Evolutionary conservation across 139 green algal species (phyloP).

Genomic region (Yamagishiella unicocca): DNA sequence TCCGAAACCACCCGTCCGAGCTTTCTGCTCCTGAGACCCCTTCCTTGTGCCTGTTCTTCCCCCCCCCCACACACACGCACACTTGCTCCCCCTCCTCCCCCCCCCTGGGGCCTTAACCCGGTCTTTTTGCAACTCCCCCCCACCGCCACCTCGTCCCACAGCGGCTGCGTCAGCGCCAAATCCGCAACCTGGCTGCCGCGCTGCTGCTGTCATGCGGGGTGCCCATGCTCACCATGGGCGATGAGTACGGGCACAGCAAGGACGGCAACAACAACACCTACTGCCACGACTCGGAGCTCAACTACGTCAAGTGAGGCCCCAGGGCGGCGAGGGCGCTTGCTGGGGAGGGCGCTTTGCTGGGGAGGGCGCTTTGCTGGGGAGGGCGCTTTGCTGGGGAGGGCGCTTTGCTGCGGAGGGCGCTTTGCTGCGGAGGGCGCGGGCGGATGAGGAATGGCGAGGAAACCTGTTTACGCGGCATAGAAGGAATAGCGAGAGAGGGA

Average conservation of each 20-base stretch:
- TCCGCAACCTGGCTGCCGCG: slow-evolving; percentile 90
- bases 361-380: too few species aligned
- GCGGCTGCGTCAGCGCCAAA: slow-evolving; percentile 81
- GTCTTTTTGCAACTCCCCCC: background rate
- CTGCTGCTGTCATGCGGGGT: slow-evolving; percentile 93
- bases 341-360: too few species aligned
- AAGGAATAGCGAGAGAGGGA: background rate
- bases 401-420: too few species aligned
- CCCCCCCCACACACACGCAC: background rate
- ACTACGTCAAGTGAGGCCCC: too few species aligned
- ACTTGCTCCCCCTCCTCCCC: background rate
- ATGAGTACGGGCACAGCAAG: slow-evolving; percentile 97
- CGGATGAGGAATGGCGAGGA: too few species aligned
- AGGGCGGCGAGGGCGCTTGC: too few species aligned
- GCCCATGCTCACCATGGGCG: slow-evolving; percentile 97
- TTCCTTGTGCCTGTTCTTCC: background rate
- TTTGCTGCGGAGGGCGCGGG: too few species aligned
- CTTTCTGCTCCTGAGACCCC: background rate
- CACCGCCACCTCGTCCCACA: slow-evolving; percentile 14
- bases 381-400: too few species aligned
- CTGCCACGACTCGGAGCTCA: slow-evolving; percentile 95
- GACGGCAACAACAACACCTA: slow-evolving; percentile 99
- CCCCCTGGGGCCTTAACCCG: background rate
- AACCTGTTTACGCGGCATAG: too few species aligned
- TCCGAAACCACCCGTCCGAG: too few species aligned